A percentile compares a stretch with the other conserved stretches of the same genome.
Evolutionary conservation across 1,284 basidiomycete genomes (phyloP).

Genomic region (Leccinum pachyderme): DNA sequence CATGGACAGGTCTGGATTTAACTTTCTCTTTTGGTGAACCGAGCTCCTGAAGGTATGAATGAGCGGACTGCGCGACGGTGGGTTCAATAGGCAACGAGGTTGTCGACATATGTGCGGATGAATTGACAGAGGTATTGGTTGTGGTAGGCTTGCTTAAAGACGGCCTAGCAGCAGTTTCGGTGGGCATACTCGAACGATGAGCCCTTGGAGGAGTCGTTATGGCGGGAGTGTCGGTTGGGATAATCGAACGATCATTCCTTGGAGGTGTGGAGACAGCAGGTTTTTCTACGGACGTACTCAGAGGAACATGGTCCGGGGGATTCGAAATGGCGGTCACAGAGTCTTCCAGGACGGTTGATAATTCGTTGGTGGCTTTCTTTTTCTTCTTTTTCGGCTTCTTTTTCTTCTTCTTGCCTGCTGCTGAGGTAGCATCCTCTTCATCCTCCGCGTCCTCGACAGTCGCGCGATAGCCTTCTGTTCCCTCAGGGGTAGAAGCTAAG

Average conservation of each 20-base stretch:
- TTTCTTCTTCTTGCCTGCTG: slow-evolving; percentile 58
- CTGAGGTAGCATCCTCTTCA: slow-evolving; percentile 41
- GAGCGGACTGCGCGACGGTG: slow-evolving; percentile 60
- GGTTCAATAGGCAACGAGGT: slow-evolving; percentile 48
- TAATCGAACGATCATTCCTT: slow-evolving; percentile 11
- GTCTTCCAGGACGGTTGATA: slow-evolving; percentile 24
- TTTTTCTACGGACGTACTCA: background rate
- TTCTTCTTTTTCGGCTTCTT: slow-evolving; percentile 75
- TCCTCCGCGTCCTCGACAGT: slow-evolving; percentile 70
- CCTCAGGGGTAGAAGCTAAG: slow-evolving; percentile 16
- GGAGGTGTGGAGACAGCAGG: slow-evolving; percentile 16
- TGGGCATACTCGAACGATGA: slow-evolving; percentile 2
- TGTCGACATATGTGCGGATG: slow-evolving; percentile 38
- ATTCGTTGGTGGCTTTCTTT: slow-evolving; percentile 50
- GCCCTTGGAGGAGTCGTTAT: slow-evolving; percentile 19
- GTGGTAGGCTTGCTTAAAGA: slow-evolving; percentile 18
- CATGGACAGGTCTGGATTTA: slow-evolving; percentile 62
- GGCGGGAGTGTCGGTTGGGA: slow-evolving; percentile 17
- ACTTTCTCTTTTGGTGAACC: slow-evolving; percentile 56
- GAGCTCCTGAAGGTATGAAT: slow-evolving; percentile 61
- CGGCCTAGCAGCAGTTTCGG: slow-evolving; percentile 18
- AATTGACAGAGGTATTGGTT: slow-evolving; percentile 26
- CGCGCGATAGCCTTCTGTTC: slow-evolving; percentile 40
- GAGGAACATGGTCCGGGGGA: slow-evolving; percentile 15
- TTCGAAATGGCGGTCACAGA: slow-evolving; percentile 15